A percentile compares a stretch with the other conserved stretches of the same genome.
These are phyloP conservation scores for Tricharina praecox DNA, from an alignment of 495 filamentous ascomycete species.

Conservation along the genomic window DNA sequence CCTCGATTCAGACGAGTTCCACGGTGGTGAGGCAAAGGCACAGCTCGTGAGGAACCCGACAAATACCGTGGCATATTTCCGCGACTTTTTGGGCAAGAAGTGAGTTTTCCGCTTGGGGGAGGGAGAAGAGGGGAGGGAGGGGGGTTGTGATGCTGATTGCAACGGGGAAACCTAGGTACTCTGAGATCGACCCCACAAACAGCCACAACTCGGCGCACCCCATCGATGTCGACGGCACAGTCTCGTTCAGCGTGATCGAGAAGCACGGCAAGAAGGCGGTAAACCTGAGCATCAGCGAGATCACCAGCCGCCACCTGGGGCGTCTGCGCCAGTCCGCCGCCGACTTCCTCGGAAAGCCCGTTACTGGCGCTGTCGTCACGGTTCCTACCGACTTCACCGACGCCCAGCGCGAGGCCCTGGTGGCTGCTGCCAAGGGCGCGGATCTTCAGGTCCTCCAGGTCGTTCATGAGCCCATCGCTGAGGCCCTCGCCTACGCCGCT, in stretches of 20 bases:
- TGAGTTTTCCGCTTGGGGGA: slow-evolving; percentile 31
- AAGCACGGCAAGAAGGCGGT: slow-evolving; percentile 50
- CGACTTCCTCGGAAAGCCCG: slow-evolving; percentile 78
- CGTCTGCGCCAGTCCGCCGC: slow-evolving; percentile 68
- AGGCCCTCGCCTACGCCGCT: slow-evolving; percentile 81
- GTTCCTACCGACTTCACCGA: slow-evolving; percentile 87
- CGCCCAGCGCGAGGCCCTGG: slow-evolving; percentile 63
- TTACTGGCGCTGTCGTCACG: slow-evolving; percentile 83
- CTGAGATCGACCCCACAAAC: slow-evolving; percentile 72
- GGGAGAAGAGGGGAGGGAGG: no score
- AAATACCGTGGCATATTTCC: slow-evolving; percentile 91
- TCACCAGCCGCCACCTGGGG: slow-evolving; percentile 71
- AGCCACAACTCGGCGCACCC: slow-evolving; percentile 90
- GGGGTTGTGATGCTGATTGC: background rate
- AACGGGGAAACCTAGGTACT: slow-evolving; percentile 11
- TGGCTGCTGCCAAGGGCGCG: slow-evolving; percentile 58
- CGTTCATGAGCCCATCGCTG: slow-evolving; percentile 83
- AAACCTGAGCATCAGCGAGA: slow-evolving; percentile 62
- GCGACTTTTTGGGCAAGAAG: slow-evolving; percentile 89
- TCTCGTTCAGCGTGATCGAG: slow-evolving; percentile 73
- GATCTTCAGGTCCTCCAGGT: slow-evolving; percentile 81
- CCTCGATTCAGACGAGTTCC: slow-evolving; percentile 86
- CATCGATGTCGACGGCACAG: slow-evolving; percentile 48
- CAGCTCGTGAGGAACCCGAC: slow-evolving; percentile 78
- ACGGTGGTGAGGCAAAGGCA: slow-evolving; percentile 84